Evolutionary conservation across 495 filamentous ascomycete species (phyloP).

Genomic region (Aspergillus olivimuriae): DNA sequence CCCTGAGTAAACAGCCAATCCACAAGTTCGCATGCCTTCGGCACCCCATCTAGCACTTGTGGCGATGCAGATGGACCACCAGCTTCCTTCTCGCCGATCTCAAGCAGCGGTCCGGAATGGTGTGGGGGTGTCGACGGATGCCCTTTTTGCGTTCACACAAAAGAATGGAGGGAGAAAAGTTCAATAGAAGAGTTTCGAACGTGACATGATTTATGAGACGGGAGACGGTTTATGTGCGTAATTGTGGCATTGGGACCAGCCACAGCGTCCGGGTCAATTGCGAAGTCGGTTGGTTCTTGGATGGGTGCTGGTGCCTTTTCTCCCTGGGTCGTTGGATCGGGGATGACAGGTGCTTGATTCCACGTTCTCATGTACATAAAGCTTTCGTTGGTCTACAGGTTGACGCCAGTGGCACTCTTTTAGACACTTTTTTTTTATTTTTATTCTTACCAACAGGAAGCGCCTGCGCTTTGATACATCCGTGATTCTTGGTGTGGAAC

Average conservation of each 20-base stretch:
- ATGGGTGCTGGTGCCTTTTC: background rate
- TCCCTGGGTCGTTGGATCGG: too few relatives aligned
- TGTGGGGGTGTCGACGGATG: background rate
- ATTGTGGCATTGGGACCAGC: slow-evolving; percentile 27
- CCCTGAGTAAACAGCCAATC: slow-evolving; percentile 44
- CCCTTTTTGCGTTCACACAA: background rate
- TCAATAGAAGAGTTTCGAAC: slow-evolving; percentile 26
- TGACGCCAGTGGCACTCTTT: slow-evolving; percentile 29
- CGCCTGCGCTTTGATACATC: too few relatives aligned
- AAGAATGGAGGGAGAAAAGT: slow-evolving; percentile 30
- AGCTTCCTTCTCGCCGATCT: background rate
- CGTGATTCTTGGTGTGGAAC: too few relatives aligned
- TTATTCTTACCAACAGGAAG: background rate
- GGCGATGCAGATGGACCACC: slow-evolving; percentile 10
- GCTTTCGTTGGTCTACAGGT: slow-evolving; percentile 27
- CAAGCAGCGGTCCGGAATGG: background rate
- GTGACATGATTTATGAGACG: slow-evolving; percentile 36
- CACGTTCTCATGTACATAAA: slow-evolving; percentile 40
- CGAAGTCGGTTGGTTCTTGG: background rate
- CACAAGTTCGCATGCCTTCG: too few relatives aligned
- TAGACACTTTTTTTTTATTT: slow-evolving; percentile 14
- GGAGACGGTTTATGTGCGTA: slow-evolving; percentile 30
- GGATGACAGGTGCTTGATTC: slow-evolving; percentile 9
- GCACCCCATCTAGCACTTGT: slow-evolving; percentile 5
- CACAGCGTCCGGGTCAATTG: slow-evolving; percentile 18